Evolutionary conservation across 371 early-diverging fungal species (phyloP), one percentile per base, ranked within the genome.

Genomic region (Syncephalastrum monosporum): DNA sequence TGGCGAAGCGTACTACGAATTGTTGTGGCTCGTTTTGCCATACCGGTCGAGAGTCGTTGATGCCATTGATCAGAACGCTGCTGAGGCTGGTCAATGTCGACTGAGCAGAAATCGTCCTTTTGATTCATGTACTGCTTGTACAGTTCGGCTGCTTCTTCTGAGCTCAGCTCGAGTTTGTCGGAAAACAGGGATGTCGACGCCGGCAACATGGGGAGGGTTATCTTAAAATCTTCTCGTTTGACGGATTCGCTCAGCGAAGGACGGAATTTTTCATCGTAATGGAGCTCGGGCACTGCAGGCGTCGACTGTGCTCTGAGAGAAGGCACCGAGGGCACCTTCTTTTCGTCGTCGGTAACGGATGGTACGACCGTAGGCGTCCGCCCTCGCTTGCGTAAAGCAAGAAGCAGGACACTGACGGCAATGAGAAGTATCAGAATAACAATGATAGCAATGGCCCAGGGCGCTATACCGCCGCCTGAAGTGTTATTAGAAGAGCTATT

Each of bases 81-180:
- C 57, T 43, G 62, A 55, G n/a, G 57, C 52, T 33, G 58, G 25
- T 14, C 42, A 21, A 47, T 43, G 45, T 65, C 56, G 27, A 65
- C 56, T 0, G 63, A 56, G 10, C 57, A 59, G 47, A 55, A 50
- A 8, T 42, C 55, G 14, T 64, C 56, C 24, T 57, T 27, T 12
- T 33, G 53, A 15, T 51, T 60, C 57, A 71, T 45, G 41, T 72
- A 73, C n/a, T 63, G 50, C 21, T 64, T 27, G 42, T 67, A 72
- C 5, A 75, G 57, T 1, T 61, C 64, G 13, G 63, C 53, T 5
- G 69, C 69, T 44, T 74, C 73, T 0, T 61, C 55, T 2, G 71
- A 67, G 41, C 73, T 64, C 14, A 77, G 19, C 49, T 77, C 77
- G 59, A 77, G 60, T 25, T 77, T 77, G 54, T 77, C 77, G 8